Conservation (phyloP, 1,284 basidiomycete species). For the Fomitopsis schrenkii region DNA sequence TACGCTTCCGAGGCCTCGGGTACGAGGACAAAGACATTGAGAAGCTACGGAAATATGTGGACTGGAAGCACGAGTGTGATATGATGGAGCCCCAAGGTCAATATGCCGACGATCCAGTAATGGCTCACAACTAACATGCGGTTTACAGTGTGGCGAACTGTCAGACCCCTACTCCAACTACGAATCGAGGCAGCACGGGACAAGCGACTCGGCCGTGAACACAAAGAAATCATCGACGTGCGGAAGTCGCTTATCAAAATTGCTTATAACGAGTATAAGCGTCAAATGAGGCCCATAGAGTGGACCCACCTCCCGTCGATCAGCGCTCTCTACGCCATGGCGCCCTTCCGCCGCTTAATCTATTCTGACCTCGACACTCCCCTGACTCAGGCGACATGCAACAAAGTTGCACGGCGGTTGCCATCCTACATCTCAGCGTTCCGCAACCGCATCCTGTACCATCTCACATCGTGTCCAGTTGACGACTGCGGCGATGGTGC, state of each 20-base stretch:
- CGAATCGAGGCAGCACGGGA: not conserved
- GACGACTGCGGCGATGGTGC: no score
- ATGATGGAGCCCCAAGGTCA: no score
- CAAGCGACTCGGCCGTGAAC: not conserved
- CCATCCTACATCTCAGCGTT: not conserved
- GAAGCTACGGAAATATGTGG: no score
- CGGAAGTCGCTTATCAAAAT: not conserved
- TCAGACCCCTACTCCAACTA: not conserved
- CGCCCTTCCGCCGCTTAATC: not conserved
- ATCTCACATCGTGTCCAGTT: not conserved
- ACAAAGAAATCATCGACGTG: not conserved
- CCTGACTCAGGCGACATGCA: not conserved
- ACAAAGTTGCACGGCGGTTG: not conserved
- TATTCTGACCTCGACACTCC: not conserved
- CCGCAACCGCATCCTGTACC: not conserved
- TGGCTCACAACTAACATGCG: no score
- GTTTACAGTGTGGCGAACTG: not conserved
- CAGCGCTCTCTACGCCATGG: not conserved
- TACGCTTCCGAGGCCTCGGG: no score
- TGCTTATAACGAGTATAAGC: not conserved
- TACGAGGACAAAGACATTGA: no score
- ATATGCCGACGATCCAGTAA: no score
- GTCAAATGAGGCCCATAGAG: not conserved
- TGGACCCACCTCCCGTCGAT: not conserved
- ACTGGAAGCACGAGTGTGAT: no score